Evolutionary conservation across 2,329 filamentous ascomycete species (phyloP).

Genomic region (Hypoxylon sp.): DNA sequence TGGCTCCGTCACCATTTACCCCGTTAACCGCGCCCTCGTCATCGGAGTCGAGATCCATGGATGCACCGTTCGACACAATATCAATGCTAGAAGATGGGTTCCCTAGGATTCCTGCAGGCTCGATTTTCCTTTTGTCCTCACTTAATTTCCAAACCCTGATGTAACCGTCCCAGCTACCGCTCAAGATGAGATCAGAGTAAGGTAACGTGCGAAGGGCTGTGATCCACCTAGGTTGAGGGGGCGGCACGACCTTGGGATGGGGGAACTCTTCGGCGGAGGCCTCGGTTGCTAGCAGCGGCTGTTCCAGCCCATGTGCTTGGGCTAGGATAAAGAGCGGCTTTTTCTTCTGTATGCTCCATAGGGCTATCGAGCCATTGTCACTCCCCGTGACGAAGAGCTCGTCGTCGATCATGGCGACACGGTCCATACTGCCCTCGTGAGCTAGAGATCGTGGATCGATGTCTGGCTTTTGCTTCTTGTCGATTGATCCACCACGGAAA

Average conservation of each 20-base stretch:
- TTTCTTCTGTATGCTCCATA: conserved; percentile 92
- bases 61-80: conserved; percentile 38
- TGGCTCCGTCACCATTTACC: conserved; percentile 33
- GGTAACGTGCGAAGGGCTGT: conserved; percentile 87
- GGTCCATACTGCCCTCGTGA: conserved; percentile 88
- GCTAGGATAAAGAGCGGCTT: conserved; percentile 85
- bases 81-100: conserved; percentile 35
- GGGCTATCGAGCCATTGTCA: conserved; percentile 85
- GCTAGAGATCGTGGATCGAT: conserved; percentile 63
- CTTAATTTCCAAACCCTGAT: conserved; percentile 86
- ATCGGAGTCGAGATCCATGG: conserved; percentile 42
- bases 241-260: conserved; percentile 65
- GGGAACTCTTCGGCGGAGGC: conserved; percentile 77
- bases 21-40: conserved; percentile 38
- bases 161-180: conserved; percentile 92
- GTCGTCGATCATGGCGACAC: conserved; percentile 88
- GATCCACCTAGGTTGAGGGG: conserved; percentile 82
- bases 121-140: conserved; percentile 81
- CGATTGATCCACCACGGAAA: conserved; percentile 78
- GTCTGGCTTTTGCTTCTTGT: conserved; percentile 57
- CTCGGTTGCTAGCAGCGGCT: conserved; percentile 70
- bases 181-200: conserved; percentile 89
- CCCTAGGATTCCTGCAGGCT: conserved; percentile 74
- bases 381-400: conserved; percentile 91
- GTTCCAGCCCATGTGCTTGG: conserved; percentile 85